Percentiles rank a stretch among this genome's conserved stretches.
These are phyloP conservation scores for Plantago elongata DNA, from an alignment of 257 asterid species.

Conservation along the genomic window DNA sequence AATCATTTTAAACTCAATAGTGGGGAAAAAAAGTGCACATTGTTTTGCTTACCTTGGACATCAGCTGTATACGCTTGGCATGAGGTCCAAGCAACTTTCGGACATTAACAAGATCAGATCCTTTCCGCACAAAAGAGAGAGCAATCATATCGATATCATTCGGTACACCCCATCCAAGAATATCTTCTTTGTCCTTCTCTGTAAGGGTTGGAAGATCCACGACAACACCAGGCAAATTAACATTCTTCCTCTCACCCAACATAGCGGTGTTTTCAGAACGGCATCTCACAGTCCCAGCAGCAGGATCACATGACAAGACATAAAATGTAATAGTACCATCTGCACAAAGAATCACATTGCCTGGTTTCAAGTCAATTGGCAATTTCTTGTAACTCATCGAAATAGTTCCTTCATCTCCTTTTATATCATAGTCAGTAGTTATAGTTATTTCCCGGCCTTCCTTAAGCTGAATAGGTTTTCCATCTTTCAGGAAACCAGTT, in stretches of 20 bases:
- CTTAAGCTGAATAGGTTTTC: conserved; percentile 65
- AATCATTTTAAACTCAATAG: conserved; percentile 2
- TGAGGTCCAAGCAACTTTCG: conserved; percentile 73
- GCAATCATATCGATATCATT: conserved; percentile 85
- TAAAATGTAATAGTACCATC: conserved; percentile 73
- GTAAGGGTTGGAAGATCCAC: conserved; percentile 91
- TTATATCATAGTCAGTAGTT: conserved; percentile 70
- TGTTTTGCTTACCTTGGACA: conserved; percentile 57
- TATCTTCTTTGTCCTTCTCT: conserved; percentile 81
- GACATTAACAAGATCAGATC: conserved; percentile 81
- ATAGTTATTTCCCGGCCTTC: conserved; percentile 66
- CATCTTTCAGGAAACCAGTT: conserved; percentile 73
- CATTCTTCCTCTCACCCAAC: conserved; percentile 83
- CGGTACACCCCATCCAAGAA: conserved; percentile 81
- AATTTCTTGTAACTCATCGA: conserved; percentile 79
- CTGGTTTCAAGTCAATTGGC: conserved; percentile 66
- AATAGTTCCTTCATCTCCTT: conserved; percentile 57
- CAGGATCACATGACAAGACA: conserved; percentile 64
- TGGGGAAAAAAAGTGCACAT: neutral
- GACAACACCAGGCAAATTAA: conserved; percentile 75
- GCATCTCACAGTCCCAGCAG: conserved; percentile 62
- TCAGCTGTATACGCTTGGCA: conserved; percentile 62
- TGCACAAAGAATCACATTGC: conserved; percentile 66
- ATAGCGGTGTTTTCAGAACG: conserved; percentile 74
- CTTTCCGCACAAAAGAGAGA: conserved; percentile 82